Evolutionary conservation across 1,139 yeast species (phyloP), one percentile per base, ranked within the genome.

Genomic region (Arxiozyma slooffiae): DNA sequence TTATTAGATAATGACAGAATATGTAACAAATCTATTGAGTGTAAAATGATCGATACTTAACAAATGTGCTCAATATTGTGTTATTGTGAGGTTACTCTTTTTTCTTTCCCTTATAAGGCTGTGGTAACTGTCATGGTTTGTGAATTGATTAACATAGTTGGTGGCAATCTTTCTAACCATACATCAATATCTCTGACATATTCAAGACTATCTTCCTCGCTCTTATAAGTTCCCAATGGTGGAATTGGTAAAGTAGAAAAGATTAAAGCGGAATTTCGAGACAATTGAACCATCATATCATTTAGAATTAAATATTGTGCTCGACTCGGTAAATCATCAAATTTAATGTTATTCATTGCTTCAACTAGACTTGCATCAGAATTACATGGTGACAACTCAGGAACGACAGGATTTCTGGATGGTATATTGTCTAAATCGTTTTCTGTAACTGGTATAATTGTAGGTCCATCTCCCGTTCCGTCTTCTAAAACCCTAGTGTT

Each of bases 61-160:
- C n/a, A n/a, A n/a, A 26, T 26, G 9, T 26, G 7, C 11, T 7
- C 30, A 8, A 26, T 30, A 14, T 7, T 6, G 14, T 30, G n/a
- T 30, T 16, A 16, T 30, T 14, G 4, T 30, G 16, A 11, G 3
- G 9, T 14, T 30, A 11, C 7, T 3, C 7, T 14, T 4, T 22
- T 39, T 18, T 23, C 4, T n/a, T 23, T 18, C 16, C 17, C n/a
- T 48, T 71, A 86, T 55, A 86, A 71, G 22, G 95, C 89, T 14
- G 97, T 90, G 0, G 98, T 92, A 1, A 92, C 97, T 0, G 98
- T 92, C 72, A 90, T 88, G 0, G 96, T 84, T 67, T 89, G 95
- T 0, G 97, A 87, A 63, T 92, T 90, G 51, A 92, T 75, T 54
- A 92, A 68, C 62, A 92, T 66, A 4, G 80, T 76, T 0, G 97